Base-by-base conservation (phyloP, 2,329 filamentous ascomycete species). In the Thelonectria blattea region DNA sequence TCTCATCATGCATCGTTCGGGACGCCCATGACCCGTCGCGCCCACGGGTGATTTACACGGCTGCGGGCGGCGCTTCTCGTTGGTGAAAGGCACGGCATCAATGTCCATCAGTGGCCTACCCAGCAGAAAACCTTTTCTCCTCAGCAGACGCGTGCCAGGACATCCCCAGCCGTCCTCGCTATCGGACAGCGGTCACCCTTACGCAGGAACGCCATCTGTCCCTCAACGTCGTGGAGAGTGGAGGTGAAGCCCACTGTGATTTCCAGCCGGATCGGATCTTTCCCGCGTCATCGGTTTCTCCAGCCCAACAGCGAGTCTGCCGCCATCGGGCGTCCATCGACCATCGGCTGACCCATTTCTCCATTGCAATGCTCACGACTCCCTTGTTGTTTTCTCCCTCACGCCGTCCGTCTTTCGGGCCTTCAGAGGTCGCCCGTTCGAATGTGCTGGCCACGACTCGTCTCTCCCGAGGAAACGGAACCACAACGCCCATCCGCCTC, bases 231-330 rank as follows among this genome's bases (percentile, higher is more conserved):
- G 63, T 69, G 67, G 62, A 64, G 64, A 61, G 65, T 68, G 68
- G 68, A 69, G 63, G 59, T 15, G 24, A 37, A 69, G 49, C 53
- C 68, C 68, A 68, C 68, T 60, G 52, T 54, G 41, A 58, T 56
- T 62, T 63, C 64, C 65, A 68, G 68, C 56, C 60, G 66, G 68
- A 70, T 70, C 68, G 68, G 60, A 65, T 65, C 68, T 71, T 71
- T 70, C 54, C 64, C 65, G 55, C 65, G 62, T 41, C 54, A 70
- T 70, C 68, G 68, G 55, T 32, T 34, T 61, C 58, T 57, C 52
- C 52, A 64, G 61, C 56, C 59, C 52, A 58, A 51, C 48, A 49
- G 53, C 39, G 56, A 54, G 20, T 53, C 24, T 62, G 55, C 53
- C 56, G 52, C 54, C 65, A 70, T 70, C 63, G 63, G 60, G 57